Base-by-base conservation (phyloP, 257 asterid species). In the Parsonsia alboflavescens region DNA sequence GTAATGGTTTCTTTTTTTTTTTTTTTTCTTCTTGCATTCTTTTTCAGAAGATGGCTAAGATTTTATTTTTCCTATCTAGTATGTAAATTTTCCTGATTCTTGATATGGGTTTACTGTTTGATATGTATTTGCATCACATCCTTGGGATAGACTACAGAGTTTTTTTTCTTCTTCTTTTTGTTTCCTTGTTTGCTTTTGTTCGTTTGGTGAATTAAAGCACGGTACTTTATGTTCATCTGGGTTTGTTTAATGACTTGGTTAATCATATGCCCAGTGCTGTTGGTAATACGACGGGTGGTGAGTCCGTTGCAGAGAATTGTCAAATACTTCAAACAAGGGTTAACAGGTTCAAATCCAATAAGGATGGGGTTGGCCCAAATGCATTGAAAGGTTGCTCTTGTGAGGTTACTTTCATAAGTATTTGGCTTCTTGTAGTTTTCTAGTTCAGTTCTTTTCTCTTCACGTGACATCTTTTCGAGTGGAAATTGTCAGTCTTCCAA, bases 301-400 rank as follows among this genome's bases (percentile, higher is more conserved):
- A 90, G 52, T 90, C 98, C 2, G 93, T 87, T 52, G 93, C 87
- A 0, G 97, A 90, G 78, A 92, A 94, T 82, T 94, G 99, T 79
- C 99, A 94, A 87, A 94, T 94, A 79, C 91, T 94, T 65, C 99
- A 94, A 76, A 94, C 98, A 2, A 92, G 96, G 83, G 98, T 94
- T 13, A 94, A 92, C 78, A 80, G 98, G 80, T 86, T 85, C 19
- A 94, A 94, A 77, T 73, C 97, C 11, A 85, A 87, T 74, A 90
- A 90, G 82, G 86, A 82, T 70, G 88, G 78, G 54, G 71, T 90
- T 68, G 93, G 86, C 73, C 68, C 66, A 49, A 81, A 88, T 52
- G 76, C 66, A 69, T 80, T 94, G 84, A 84, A 86, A 88, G 86
- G 83, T 79, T 92, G 88, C 83, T 94, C 99, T 67, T 94, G 99